These are phyloP conservation scores for Aspergillus ostianus DNA, from an alignment of 495 filamentous ascomycete genomes.

Conservation along the genomic window DNA sequence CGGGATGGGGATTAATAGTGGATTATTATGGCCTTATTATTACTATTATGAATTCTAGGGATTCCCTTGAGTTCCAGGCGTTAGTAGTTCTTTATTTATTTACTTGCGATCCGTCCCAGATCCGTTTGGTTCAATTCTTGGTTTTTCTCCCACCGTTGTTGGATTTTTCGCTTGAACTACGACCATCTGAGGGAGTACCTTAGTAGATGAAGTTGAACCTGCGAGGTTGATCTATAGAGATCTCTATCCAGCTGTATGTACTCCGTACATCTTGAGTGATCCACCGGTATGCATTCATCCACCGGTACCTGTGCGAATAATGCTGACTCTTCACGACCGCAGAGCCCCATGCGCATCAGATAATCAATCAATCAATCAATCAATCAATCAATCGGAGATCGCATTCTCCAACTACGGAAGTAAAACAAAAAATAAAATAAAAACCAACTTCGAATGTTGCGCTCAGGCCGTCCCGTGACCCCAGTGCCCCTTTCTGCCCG, in stretches of 20 bases:
- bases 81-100: background rate
- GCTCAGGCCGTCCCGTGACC: slow-evolving; percentile 23
- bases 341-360: too few relatives aligned
- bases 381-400: too few relatives aligned
- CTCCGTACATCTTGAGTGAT: background rate
- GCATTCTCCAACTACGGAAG: too few relatives aligned
- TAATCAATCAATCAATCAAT: too few relatives aligned
- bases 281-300: background rate
- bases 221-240: background rate
- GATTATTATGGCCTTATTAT: background rate
- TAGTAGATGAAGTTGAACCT: background rate
- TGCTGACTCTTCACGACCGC: too few relatives aligned
- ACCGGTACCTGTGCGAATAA: too few relatives aligned
- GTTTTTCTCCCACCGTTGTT: background rate
- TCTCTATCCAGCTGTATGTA: background rate
- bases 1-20: background rate
- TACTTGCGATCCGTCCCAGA: background rate
- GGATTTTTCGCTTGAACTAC: too few relatives aligned
- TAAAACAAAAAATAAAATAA: background rate
- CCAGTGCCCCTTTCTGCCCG: slow-evolving; percentile 25
- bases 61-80: background rate
- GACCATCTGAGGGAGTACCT: background rate
- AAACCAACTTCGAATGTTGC: slow-evolving; percentile 20
- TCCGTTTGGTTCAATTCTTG: background rate
- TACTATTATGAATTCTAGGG: background rate